Evolutionary conservation across 2,329 filamentous ascomycete species (phyloP), one percentile per base, ranked within the genome.

Genomic region (Mycosphaerella sp.): DNA sequence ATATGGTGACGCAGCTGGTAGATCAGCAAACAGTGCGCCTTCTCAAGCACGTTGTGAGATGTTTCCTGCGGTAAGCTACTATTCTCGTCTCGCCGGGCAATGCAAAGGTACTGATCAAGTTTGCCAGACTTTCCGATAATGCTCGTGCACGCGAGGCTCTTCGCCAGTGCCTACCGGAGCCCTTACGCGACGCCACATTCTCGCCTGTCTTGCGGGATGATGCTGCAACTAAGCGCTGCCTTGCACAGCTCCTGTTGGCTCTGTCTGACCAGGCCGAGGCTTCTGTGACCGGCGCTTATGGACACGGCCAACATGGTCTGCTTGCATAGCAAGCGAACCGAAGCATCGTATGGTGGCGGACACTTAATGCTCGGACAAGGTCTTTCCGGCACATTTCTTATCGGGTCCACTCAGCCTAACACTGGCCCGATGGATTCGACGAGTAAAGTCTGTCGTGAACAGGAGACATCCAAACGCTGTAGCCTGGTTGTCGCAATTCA

Each of bases 131-230:
- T 41, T 96, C 89, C 64, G 93, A 98, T 68, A 98, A 98, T 65
- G 91, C 91, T 54, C 86, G 93, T 54, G 93, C 93, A 50, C 86
- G 93, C 28, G 93, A 98, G 70, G 93, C 93, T 41, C 80, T 98
- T 17, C 83, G 93, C 37, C 93, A 98, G 71, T 98, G 93, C 66
- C 84, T 98, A 10, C 93, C 93, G 0, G 93, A 98, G 66, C 93
- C 93, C n/a, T 83, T 98, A n/a, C 86, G 93, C 42, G 93, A 98
- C 68, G 90, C 91, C 6, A 98, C 93, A 1, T 98, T 98, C 70
- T 95, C 89, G 7, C 91, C 90, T 0, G 93, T 98, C 40, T 83
- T 98, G 30, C 87, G 93, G 52, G 93, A 98, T 65, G 93, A 98
- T 66, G 93, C 93, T 12, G 93, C 93, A 1, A 98, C 93, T 0